Evolutionary conservation across 495 filamentous ascomycete species (phyloP), one percentile per base, ranked within the genome.

Genomic region (Paragyromitra xinjiangensis): DNA sequence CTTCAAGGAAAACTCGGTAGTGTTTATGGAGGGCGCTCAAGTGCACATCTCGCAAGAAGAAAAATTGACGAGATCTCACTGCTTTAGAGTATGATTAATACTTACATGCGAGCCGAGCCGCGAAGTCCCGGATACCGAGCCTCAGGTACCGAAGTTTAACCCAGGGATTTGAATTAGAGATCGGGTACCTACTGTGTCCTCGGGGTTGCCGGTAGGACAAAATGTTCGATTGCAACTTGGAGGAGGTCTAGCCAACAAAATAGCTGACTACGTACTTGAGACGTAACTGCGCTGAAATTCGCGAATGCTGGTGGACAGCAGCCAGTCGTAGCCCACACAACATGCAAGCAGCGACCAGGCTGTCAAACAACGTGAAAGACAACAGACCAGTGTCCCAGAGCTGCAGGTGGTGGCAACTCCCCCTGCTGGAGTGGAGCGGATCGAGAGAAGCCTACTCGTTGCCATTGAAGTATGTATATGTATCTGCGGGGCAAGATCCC

Each of bases 331-430:
- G 51, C 14, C 24, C 62, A 55, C 48, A 37, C n/a, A 26, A 26
- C 64, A 67, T 56, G 65, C 65, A 64, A 44, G 61, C 34, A 64
- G 50, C 42, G 53, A 63, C 50, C 63, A 69, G 42, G 66, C 45
- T 75, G 58, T 70, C 61, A 70, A 70, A 70, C 73, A 75, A 51
- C 22, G 37, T 48, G 34, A 56, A 24, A 56, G 64, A 62, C 72
- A 62, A 44, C 64, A 51, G 56, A 40, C n/a, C 24, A 59, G 59
- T 67, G 50, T 67, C 59, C 48, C 53, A 55, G 39, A 24, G 42
- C 45, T 44, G 65, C 66, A 76, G 67, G 45, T 56, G 44, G 59
- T 76, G 73, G 68, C 68, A 51, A 59, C 24, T 58, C 45, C 39
- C 45, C 45, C 26, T 44, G 58, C 62, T 64, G 34, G 42, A 44